These are phyloP conservation scores for Eutrema heterophyllum DNA, from an alignment of 345 rosid species.

Conservation along the genomic window DNA sequence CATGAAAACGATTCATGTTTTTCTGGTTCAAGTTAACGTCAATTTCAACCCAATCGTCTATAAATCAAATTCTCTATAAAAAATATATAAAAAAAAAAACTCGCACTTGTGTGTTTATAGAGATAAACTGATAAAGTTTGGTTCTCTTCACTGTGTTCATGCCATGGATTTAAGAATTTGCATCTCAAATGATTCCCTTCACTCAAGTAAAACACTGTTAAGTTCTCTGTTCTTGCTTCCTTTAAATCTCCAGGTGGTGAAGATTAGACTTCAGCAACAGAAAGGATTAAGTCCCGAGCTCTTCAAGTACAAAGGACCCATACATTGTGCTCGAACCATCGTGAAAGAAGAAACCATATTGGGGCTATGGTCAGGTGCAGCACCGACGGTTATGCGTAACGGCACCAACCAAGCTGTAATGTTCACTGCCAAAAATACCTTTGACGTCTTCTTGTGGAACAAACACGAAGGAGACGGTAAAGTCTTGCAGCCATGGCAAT, in stretches of 20 bases:
- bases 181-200: neutral
- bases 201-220: neutral
- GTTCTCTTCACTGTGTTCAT: neutral
- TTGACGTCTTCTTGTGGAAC: conserved; percentile 79
- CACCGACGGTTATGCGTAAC: conserved; percentile 95
- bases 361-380: conserved; percentile 96
- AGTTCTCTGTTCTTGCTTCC: conserved; percentile 8
- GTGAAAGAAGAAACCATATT: conserved; percentile 67
- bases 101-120: neutral
- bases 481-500: conserved; percentile 85
- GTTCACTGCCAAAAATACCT: conserved; percentile 89
- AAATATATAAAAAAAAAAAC: too few species aligned
- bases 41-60: too few species aligned
- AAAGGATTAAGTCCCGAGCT: conserved; percentile 76
- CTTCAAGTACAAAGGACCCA: conserved; percentile 85
- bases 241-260: conserved; percentile 63
- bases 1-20: too few species aligned
- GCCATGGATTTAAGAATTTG: neutral
- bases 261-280: conserved; percentile 93
- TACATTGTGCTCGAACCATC: conserved; percentile 73
- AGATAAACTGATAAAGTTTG: neutral
- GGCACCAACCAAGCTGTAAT: conserved; percentile 97
- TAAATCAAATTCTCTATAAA: too few species aligned
- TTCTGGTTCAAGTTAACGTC: neutral
- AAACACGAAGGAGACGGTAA: conserved; percentile 93